phyloP scores from a whole-genome alignment of 208 protist species.

The Spongospora subterranea region DNA sequence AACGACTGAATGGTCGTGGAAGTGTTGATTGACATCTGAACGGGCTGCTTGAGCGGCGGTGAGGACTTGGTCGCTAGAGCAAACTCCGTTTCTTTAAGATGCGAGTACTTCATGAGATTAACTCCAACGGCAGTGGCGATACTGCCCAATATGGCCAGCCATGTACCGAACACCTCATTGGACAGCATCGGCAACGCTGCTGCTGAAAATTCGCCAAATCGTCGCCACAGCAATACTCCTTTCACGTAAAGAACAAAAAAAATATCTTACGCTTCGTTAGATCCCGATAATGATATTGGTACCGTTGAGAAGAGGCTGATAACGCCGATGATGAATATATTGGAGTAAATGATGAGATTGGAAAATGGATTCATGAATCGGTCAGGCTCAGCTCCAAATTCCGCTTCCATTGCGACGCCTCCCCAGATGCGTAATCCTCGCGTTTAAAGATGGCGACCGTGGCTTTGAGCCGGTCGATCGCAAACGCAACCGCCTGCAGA shows the following conservation, averaged over 20 bases:
- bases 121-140: neutral
- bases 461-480: conserved; percentile 78
- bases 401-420: neutral
- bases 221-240: neutral
- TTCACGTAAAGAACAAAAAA: neutral
- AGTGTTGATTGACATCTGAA: neutral
- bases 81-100: no score
- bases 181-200: neutral
- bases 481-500: conserved; percentile 73
- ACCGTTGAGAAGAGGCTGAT: neutral
- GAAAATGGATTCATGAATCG: neutral
- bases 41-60: neutral
- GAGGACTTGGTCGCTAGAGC: neutral
- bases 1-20: neutral
- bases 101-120: neutral
- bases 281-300: neutral
- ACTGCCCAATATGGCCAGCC: neutral
- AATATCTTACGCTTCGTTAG: neutral
- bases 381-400: neutral
- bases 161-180: neutral
- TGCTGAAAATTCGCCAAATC: neutral
- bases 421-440: conserved; percentile 75
- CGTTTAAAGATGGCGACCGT: conserved; percentile 81
- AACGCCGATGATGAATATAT: neutral
- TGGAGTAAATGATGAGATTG: neutral